Base-by-base conservation (phyloP, 345 rosid species). In the Brassica nigra region DNA sequence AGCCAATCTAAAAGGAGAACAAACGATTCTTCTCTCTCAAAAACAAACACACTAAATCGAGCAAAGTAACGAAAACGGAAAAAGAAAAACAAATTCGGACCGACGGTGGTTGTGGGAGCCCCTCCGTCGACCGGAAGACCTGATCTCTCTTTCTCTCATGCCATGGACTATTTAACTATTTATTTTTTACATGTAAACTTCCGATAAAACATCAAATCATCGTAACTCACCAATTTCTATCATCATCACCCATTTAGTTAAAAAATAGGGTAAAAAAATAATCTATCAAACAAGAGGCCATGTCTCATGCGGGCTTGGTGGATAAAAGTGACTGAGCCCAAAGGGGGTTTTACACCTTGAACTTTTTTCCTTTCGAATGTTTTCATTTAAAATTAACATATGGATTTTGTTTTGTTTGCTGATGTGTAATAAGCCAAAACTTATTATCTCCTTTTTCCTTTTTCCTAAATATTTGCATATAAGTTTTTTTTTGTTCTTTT, bases 261-360 rank as follows among this genome's bases (percentile, higher is more conserved):
- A 44, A 55, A 23, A 23, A 23, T 1, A 23, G 27, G 27, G 27
- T 23, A 23, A 23, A 6, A 59, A 4, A n/a, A 52, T 1, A 59
- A 37, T 6, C 36, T 18, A 30, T 76, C 74, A 68, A 58, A 77
- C 31, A 62, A 70, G 49, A 62, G 28, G 57, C 14, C 75, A 49
- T 23, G 36, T 77, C 80, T 77, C 80, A 62, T 70, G 42, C 15
- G 79, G 79, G 28, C 31, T 66, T 55, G 57, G 18, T 75, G 30
- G 73, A 55, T 76, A 55, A 67, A 74, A 28, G 4, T 20, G 23
- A 47, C 31, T 37, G 8, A 57, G 28, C 28, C 62, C 62, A 7
- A 8, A 18, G 11, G 12, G 62, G 62, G 3, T 54, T 16, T 47
- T 52, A 52, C 57, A 49, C 20, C 57, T n/a, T 49, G 18, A 49